Conservation (phyloP, 306 rosid species). For the Medicago lupulina region DNA sequence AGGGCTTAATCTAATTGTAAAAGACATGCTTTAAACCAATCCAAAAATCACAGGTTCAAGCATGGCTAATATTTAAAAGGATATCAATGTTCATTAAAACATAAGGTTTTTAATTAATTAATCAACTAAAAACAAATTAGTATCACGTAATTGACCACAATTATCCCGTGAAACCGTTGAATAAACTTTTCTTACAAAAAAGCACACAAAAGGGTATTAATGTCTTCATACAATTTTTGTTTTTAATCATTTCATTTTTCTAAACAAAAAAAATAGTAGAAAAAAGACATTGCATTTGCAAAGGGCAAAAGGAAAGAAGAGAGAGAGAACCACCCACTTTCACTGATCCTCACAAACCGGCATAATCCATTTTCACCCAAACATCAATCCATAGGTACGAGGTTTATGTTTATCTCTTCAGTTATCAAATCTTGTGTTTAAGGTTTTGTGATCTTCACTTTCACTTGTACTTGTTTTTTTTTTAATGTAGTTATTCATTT, state of each 20-base stretch:
- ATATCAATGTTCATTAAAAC: no score
- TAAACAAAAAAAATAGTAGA: not conserved
- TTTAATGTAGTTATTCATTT: constrained; percentile 38
- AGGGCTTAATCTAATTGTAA: no score
- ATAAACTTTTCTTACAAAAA: not conserved
- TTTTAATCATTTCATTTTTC: not conserved
- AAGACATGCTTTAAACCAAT: no score
- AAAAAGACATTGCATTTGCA: constrained; percentile 18
- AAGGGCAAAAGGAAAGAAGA: not conserved
- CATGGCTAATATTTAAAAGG: no score
- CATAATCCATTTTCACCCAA: constrained; percentile 28
- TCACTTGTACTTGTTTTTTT: constrained; percentile 12
- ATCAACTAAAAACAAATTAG: no score
- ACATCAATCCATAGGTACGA: constrained; percentile 22
- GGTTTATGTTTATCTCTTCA: constrained; percentile 22
- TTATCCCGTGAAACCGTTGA: not conserved
- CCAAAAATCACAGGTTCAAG: no score
- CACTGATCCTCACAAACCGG: constrained; percentile 36
- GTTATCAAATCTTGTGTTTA: constrained; percentile 26
- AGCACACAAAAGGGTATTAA: constrained; percentile 30
- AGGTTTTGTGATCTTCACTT: constrained; percentile 36
- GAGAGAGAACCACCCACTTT: constrained; percentile 23
- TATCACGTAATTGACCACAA: constrained; percentile 23
- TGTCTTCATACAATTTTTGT: not conserved
- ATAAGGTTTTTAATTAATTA: no score